Base-by-base conservation (phyloP, 1,284 basidiomycete genomes). In the Bjerkandera adusta region DNA sequence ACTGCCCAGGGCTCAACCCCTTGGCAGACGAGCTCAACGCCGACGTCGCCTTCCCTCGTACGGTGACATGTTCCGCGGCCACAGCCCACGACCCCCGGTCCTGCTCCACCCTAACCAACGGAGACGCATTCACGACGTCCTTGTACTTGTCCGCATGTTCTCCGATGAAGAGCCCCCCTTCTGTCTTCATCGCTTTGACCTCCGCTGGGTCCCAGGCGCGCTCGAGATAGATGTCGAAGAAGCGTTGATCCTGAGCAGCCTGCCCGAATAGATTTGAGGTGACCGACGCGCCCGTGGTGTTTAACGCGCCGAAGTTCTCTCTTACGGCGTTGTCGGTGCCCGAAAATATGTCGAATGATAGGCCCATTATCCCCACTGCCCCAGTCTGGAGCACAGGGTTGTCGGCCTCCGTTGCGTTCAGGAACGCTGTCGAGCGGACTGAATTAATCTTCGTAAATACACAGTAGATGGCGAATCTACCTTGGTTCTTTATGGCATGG, bases 31-130 rank as follows among this genome's bases (percentile, higher is more conserved):
- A 25, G 40, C 56, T 57, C 45, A 63, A 59, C 27, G 42, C 10
- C 47, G 60, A 59, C 15, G 8, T 26, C 15, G 44, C 24, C 44
- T 51, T 25, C 21, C 60, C 61, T 49, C 62, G 60, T 43, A 64
- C 51, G 6, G 40, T 40, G 53, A 65, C 56, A 21, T 49, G 53
- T 43, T 64, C 63, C 40, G 63, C 41, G 7, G 55, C 42, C 10
- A 61, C 50, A n/a, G 52, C 54, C 65, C 63, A 65, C 45, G 34
- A 10, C 44, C 41, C 27, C 55, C 18, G 81, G 75, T 33, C 87
- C 72, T 53, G 75, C 66, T 44, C 38, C 11, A 15, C 13, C 16
- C 25, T n/a, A 13, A n/a, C 7, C 20, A 64, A 55, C 46, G 44
- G 43, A 11, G 60, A 58, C 42, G 56, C 53, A 34, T 49, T 33